A percentile compares a stretch with the other conserved stretches of the same genome.
phyloP scores from a whole-genome alignment of 352 stramenopile species.

The Phytophthora citrophthora region DNA sequence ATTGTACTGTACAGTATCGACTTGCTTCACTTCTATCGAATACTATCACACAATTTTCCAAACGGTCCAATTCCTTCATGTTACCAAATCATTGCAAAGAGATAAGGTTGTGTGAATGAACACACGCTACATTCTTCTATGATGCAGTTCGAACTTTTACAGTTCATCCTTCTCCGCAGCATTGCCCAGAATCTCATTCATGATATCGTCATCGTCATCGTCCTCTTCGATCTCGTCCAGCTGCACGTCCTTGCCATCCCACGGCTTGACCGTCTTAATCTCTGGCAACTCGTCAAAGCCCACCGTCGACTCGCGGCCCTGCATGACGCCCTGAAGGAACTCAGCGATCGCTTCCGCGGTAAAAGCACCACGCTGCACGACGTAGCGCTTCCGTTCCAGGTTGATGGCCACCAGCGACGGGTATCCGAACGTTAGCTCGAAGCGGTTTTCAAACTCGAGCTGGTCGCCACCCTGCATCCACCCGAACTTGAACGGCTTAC shows the following conservation, averaged over 20 bases:
- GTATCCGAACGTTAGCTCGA: constrained; percentile 92
- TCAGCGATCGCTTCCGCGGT: constrained; percentile 66
- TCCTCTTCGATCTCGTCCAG: constrained; percentile 78
- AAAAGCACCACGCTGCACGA: constrained; percentile 84
- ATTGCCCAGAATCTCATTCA: constrained; percentile 83
- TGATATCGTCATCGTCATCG: constrained; percentile 87
- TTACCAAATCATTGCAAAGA: constrained; percentile 7
- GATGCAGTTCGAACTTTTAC: constrained; percentile 37
- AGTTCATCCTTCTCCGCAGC: constrained; percentile 79
- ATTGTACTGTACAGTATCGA: too few relatives aligned
- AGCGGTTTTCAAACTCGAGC: constrained; percentile 78
- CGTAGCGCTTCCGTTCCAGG: constrained; percentile 83
- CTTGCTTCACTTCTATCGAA: too few relatives aligned
- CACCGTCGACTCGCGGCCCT: constrained; percentile 69
- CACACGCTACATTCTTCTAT: constrained; percentile 22
- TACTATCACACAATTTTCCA: too few relatives aligned
- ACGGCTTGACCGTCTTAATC: constrained; percentile 71
- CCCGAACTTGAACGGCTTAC: constrained; percentile 91
- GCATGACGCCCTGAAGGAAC: constrained; percentile 79
- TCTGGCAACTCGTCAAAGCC: constrained; percentile 65
- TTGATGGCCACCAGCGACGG: constrained; percentile 91
- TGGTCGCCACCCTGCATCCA: constrained; percentile 93
- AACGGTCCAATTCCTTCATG: too few relatives aligned
- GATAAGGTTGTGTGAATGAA: constrained; percentile 9
- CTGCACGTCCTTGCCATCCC: constrained; percentile 86